These are phyloP conservation scores for Aphanomyces cochlioides DNA, from an alignment of 352 stramenopile genomes.

Conservation along the genomic window DNA sequence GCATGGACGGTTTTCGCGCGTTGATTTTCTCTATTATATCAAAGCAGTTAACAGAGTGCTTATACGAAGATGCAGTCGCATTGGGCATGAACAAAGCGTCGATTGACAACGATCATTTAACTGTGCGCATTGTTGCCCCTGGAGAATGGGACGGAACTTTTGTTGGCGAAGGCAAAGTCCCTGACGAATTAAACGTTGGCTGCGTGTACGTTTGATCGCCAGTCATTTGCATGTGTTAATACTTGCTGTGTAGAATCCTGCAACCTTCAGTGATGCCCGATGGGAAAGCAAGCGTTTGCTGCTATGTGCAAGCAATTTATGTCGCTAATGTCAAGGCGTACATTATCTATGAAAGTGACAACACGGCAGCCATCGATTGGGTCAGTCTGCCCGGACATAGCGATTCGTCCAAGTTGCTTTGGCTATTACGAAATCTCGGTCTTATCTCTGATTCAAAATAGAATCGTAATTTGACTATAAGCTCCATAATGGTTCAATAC, in stretches of 20 bases:
- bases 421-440: slow-evolving; percentile 37
- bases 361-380: slow-evolving; percentile 64
- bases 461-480: too few species aligned
- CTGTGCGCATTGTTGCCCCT: slow-evolving; percentile 65
- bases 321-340: slow-evolving; percentile 28
- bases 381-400: slow-evolving; percentile 69
- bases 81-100: slow-evolving; percentile 72
- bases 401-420: slow-evolving; percentile 64
- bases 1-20: slow-evolving; percentile 49
- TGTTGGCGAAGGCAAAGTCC: slow-evolving; percentile 80
- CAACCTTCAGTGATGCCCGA: slow-evolving; percentile 63
- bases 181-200: slow-evolving; percentile 52
- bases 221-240: too few species aligned
- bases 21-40: slow-evolving; percentile 77
- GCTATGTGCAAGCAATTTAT: slow-evolving; percentile 65
- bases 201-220: slow-evolving; percentile 22
- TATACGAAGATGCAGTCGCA: slow-evolving; percentile 67
- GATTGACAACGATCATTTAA: slow-evolving; percentile 71
- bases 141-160: slow-evolving; percentile 79
- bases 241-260: slow-evolving; percentile 47
- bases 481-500: too few species aligned
- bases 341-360: slow-evolving; percentile 44
- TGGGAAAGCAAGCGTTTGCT: slow-evolving; percentile 59
- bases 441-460: slow-evolving; percentile 1
- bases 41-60: slow-evolving; percentile 60